Evolutionary conservation across 2,329 filamentous ascomycete genomes (phyloP), one percentile per base, ranked within the genome.

Genomic region (Fusarium annulatum): DNA sequence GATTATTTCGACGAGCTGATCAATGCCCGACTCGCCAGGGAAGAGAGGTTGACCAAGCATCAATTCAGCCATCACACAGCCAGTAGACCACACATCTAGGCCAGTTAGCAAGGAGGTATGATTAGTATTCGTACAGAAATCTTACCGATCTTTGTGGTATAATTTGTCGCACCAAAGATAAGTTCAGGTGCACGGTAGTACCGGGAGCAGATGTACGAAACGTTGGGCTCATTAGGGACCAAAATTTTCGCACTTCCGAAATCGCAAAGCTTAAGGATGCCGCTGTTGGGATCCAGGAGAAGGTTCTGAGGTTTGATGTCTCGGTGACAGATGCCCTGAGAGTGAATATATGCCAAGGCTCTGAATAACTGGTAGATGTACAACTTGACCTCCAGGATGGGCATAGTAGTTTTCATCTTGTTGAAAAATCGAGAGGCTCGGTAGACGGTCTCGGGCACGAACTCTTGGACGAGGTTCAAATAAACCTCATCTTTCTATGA

Each of bases 321-420:
- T 83, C 96, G 91, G 83, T 99, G 96, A 85, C 96, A 99, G 84
- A 99, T 99, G 80, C 96, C 96, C 86, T 98, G 96, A 15, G 96
- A 98, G 86, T 99, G 96, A 78, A 99, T 99, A 86, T 99, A 99
- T 80, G 96, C 96, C 78, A 99, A 89, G 41, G 96, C 97, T 78
- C 96, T 93, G 90, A 99, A 99, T 62, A 99, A 93, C 87, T 99
- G 96, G 86, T 99, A 99, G 82, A 96, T 99, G 88, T 98, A 99
- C 72, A 99, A 92, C 88, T 99, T 99, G 82, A 98, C 95, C 85
- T 99, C 96, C 78, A 99, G 90, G 79, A 96, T 97, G 21, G 96
- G 96, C 96, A 99, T 99, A 60, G 96, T 98, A 11, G 95, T 97
- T 91, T 98, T 99, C 92, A 98, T 93, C 88, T 99, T 99, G 89